Base-by-base conservation (phyloP, 306 rosid genomes). In the Citrullus colocynthis region DNA sequence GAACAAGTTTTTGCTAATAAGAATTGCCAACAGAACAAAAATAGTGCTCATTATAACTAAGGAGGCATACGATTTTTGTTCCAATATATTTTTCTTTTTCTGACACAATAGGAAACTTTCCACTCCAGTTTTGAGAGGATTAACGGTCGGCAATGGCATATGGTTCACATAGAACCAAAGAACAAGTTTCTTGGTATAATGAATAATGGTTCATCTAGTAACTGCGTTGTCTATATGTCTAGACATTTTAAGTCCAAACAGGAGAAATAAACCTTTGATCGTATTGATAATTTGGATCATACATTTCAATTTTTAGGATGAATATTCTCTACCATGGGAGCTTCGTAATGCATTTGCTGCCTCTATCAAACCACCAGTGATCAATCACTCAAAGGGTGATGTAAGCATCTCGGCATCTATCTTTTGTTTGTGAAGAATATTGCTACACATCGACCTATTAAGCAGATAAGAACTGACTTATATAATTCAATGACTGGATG, bases 331-430 rank as follows among this genome's bases (percentile, higher is more conserved):
- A 78, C 74, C 72, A 16, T 75, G 84, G 90, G 79, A 77, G 72
- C 74, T 64, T 34, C 80, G 64, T 62, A 85, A 42, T 12, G 59
- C 83, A 66, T 76, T 82, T 41, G 80, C 84, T 36, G 42, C 81
- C 81, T 76, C 87, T 44, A 77, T 88, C 69, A 86, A 91, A 81
- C 95, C 78, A 7, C 84, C 86, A 13, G 80, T 78, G 34, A 74
- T 71, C 77, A 79, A 81, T 44, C 87, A 74, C 86, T 82, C 97
- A 67, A 89, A 81, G 81, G 85, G 80, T 79, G 93, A 94, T 80
- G 98, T 94, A 80, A 90, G 94, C 63, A 21, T 30, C 77, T 72
- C 45, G 57, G 39, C 80, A 58, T 64, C 70, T 34, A 17, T 16
- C 7, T 37, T 4, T 65, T 4, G 61, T 28, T 70, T 32, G 71